Conservation (phyloP, 108 stramenopile species). For the Parmales sp. region DNA sequence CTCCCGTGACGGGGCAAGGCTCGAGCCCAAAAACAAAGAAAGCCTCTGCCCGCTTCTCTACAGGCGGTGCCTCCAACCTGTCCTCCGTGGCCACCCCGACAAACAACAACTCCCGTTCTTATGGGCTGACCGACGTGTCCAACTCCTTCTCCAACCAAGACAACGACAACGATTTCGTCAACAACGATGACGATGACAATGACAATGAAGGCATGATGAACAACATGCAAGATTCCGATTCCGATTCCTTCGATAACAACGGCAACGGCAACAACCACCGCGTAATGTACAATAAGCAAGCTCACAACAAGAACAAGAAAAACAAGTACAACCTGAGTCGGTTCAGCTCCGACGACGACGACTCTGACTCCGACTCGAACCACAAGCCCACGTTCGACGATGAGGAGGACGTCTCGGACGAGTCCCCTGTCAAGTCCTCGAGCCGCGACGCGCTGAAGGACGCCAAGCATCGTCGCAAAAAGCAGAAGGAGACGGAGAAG, state of each 20-base stretch:
- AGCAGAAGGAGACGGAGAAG: neutral
- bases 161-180: too few relatives aligned
- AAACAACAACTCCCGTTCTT: neutral
- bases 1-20: neutral
- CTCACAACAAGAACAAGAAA: slow-evolving; percentile 10
- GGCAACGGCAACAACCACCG: neutral
- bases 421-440: neutral
- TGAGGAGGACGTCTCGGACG: neutral
- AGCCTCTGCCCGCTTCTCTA: slow-evolving; percentile 11
- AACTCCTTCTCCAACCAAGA: too few relatives aligned
- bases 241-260: neutral
- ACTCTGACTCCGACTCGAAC: neutral
- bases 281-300: neutral
- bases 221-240: neutral
- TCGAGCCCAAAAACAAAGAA: slow-evolving; percentile 1
- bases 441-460: neutral
- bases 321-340: slow-evolving; percentile 13
- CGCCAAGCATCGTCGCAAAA: neutral
- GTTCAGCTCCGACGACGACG: slow-evolving; percentile 5
- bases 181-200: too few relatives aligned
- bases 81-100: neutral
- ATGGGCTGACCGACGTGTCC: too few relatives aligned
- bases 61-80: neutral
- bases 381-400: neutral
- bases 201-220: too few relatives aligned